Percentiles rank a stretch among this genome's conserved stretches.
These are phyloP conservation scores for Poa annua DNA, from an alignment of 176 grass and related monocot genomes.

Conservation along the genomic window DNA sequence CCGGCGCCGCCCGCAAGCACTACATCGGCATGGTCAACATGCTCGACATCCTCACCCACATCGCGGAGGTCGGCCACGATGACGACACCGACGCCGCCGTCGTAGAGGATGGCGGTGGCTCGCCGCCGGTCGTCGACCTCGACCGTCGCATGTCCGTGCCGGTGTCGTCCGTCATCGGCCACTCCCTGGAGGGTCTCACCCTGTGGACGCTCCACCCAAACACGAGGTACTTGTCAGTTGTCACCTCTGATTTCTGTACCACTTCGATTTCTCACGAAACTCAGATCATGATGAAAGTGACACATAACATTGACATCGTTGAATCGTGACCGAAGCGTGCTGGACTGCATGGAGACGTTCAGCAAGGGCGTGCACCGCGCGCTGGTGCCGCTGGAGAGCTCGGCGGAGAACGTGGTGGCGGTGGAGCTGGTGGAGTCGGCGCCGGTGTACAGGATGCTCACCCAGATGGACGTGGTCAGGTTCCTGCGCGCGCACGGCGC, in stretches of 20 bases:
- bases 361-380: conserved; percentile 88
- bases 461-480: conserved; percentile 86
- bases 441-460: conserved; percentile 80
- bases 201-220: conserved; percentile 84
- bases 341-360: conserved; percentile 95
- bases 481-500: conserved; percentile 55
- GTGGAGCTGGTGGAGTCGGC: conserved; percentile 73
- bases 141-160: conserved; percentile 64
- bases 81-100: not conserved
- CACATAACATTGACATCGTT: not conserved
- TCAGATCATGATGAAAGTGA: not conserved
- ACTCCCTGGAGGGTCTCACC: conserved; percentile 78
- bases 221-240: conserved; percentile 46
- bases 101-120: not conserved
- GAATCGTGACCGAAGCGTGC: conserved; percentile 27
- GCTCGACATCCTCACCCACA: conserved; percentile 80
- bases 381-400: conserved; percentile 82
- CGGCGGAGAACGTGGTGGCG: conserved; percentile 46
- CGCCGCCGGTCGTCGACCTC: conserved; percentile 33
- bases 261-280: not conserved
- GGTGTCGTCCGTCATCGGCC: conserved; percentile 78
- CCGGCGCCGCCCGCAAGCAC: conserved; percentile 85
- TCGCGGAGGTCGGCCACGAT: conserved; percentile 50
- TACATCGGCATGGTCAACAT: conserved; percentile 96
- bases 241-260: not conserved